Evolutionary conservation across 179 eudicot species (phyloP), one percentile per base, ranked within the genome.

Genomic region (Gypsophila paniculata): DNA sequence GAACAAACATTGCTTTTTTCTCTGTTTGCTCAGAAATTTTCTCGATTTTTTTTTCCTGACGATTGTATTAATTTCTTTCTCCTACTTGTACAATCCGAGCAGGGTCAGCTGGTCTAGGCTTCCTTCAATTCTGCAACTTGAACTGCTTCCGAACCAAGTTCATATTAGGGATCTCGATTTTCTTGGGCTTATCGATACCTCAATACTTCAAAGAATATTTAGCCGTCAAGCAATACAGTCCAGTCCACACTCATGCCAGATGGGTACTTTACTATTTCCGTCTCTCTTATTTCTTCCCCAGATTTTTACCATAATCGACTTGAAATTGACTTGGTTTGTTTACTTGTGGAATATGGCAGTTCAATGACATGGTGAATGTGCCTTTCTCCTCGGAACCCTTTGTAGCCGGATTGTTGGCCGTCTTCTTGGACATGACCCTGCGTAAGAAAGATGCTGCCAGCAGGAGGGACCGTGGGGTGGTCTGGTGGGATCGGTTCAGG

Each of bases 171-270:
- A 88, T 95, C 83, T 95, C 99, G 2, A 54, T 90, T 54, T 95
- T 90, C 86, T 82, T 95, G 93, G 99, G 99, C 68, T 81, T 91
- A 32, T 94, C 99, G 0, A 80, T 94, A 55, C 99, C 99, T 2
- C 99, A 93, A 29, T 94, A 91, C 83, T 94, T 94, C 90, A 90
- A 91, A 26, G 93, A 87, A 80, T 84, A 89, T 81, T 70, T 72
- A 2, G 86, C 83, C 3, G 61, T 88, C 23, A 82, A 85, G n/a
- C 84, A 82, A n/a, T 92, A 78, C 29, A 89, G 93, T n/a, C 99
- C 99, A 2, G 95, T 88, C 64, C 95, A 92, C 80, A 92, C 97
- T 38, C 73, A 81, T 46, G 83, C 93, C 13, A 90, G 93, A 92
- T 95, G 97, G 99, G 99, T 95, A 86, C 80, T 25, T 13, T 38